Evolutionary conservation across 805 yeast species (phyloP), one percentile per base, ranked within the genome.

Genomic region (Metschnikowia shivogae): DNA sequence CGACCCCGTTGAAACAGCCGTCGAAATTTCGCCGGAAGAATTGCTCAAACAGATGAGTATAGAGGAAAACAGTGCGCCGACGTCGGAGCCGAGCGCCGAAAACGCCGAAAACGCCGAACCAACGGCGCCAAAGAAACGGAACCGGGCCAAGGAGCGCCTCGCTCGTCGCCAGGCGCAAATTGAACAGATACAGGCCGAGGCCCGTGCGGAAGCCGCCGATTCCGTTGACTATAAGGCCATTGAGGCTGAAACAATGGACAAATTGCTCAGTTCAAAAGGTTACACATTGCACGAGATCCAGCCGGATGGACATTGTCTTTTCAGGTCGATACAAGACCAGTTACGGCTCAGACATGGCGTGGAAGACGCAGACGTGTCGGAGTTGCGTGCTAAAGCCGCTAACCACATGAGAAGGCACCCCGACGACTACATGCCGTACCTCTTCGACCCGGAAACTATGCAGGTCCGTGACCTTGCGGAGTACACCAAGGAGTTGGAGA

Each of bases 261-360:
- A 70, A 31, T 58, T 84, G 24, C 78, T 93, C 48, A 53, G 59
- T 1, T 44, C 74, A 22, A 68, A 74, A 28, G 66, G 73, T 4
- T 66, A 88, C n/a, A 58, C 51, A 17, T 81, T 83, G 52, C 65
- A 73, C 49, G 95, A 89, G 53, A 86, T 89, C 38, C 70, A 75
- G 48, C 96, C 98, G 0, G 98, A 92, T 63, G 99, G 98, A 0
- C 92, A 92, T 62, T 93, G 99, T 72, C 67, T 92, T 28, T 93
- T 89, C 70, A 86, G 92, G 4, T 84, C 96, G 0, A 75, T 92
- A 14, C 72, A 82, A 19, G 96, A 92, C 60, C 98, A 92, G 59
- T 65, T 92, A 49, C 53, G 59, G 38, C 46, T 57, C 3, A 76
- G 95, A 19, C 87, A 78, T 27, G 36, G 36, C 13, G 51, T 64